These are phyloP conservation scores for Ilex asprella DNA, from an alignment of 257 asterid species.

Conservation along the genomic window DNA sequence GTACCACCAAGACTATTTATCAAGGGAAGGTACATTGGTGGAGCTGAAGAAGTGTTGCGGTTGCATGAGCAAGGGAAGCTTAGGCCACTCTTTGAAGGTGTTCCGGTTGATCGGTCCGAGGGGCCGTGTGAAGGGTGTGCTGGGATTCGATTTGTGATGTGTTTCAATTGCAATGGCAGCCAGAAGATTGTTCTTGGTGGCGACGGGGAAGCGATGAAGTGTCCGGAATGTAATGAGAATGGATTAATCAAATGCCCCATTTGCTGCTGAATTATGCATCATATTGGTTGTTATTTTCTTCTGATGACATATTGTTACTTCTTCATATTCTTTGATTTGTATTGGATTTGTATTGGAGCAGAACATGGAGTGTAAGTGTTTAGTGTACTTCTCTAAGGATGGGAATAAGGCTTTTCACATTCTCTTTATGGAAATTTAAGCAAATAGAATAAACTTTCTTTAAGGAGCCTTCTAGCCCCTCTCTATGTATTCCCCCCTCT, in stretches of 20 bases:
- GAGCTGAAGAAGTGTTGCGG: conserved; percentile 71
- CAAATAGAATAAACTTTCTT: too few relatives aligned
- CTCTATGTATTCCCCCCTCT: too few relatives aligned
- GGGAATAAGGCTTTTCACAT: too few relatives aligned
- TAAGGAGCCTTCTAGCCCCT: too few relatives aligned
- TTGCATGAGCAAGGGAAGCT: conserved; percentile 80
- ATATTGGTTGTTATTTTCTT: conserved; percentile 4
- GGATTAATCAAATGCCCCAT: conserved; percentile 63
- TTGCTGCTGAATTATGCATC: conserved; percentile 42
- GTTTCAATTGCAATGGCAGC: conserved; percentile 85
- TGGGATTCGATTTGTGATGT: conserved; percentile 71
- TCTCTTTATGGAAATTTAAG: too few relatives aligned
- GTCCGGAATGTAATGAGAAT: conserved; percentile 61
- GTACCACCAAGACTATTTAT: conserved; percentile 77
- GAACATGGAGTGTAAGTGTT: too few relatives aligned
- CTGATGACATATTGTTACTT: conserved; percentile 5
- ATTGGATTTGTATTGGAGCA: too few relatives aligned
- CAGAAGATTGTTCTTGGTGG: conserved; percentile 44
- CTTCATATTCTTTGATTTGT: too few relatives aligned
- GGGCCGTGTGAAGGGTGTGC: conserved; percentile 69
- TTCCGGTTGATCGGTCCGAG: conserved; percentile 36
- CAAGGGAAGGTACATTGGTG: conserved; percentile 90
- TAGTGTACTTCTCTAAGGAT: too few relatives aligned
- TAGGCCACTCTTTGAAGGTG: conserved; percentile 68
- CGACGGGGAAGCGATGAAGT: conserved; percentile 28